Base-by-base conservation (phyloP, 345 rosid genomes). In the Turnera subulata region DNA sequence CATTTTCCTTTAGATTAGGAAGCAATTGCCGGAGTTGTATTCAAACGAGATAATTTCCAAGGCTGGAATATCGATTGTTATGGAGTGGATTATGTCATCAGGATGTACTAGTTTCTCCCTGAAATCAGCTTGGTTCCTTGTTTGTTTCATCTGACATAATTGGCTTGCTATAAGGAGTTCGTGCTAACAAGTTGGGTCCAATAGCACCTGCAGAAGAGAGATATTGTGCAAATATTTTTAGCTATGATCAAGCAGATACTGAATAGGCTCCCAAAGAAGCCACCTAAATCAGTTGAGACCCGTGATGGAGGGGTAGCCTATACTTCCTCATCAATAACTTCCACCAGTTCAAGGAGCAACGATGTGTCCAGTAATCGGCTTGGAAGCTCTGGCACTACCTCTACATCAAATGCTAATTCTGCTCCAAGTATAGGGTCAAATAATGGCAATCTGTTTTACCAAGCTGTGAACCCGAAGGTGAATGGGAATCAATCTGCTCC, bases 241-340 rank as follows among this genome's bases (percentile, higher is more conserved):
- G 75, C 63, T 51, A 82, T 80, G 89, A 73, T 83, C 63, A 80
- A 78, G 40, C 78, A 83, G 65, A 73, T 83, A 67, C 69, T 83
- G 26, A 83, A 76, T 65, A 80, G 75, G 82, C 75, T 80, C 63
- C 88, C 88, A 0, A 56, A 68, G 74, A 83, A 83, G 69, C 77
- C 82, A 14, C 76, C 85, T 11, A 83, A 80, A 65, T 80, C 88
- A 0, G 60, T 67, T 9, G 83, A 80, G 46, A 64, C 32, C 63
- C 77, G 83, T n/a, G 85, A 83, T 58, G 83, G 79, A 18, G 79
- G 77, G 51, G 81, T 71, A 59, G 46, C 72, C 48, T 73, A 78
- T 32, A 71, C 76, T 4, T 70, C 78, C 48, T 70, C 77, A 12
- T 68, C 73, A 4, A 66, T 66, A 69, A 47, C 73, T 64, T 67